These are phyloP conservation scores for Hippophae gyantsensis DNA, from an alignment of 306 rosid genomes.

Conservation along the genomic window DNA sequence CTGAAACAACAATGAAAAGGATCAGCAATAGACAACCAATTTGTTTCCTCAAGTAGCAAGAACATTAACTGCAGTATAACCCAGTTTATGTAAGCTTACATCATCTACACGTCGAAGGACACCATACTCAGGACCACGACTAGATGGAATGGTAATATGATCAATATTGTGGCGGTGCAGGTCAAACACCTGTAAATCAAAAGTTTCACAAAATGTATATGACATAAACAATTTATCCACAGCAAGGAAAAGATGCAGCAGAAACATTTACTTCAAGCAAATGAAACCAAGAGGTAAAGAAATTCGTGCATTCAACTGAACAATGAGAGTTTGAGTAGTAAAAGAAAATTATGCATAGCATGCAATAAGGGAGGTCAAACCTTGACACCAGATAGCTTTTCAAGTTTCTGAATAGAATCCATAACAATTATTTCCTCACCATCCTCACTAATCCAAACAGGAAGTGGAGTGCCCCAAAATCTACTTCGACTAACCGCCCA, in stretches of 20 bases:
- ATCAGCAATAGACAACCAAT: conserved; percentile 12
- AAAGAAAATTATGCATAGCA: not conserved
- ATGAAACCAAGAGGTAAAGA: too few relatives aligned
- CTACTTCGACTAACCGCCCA: conserved; percentile 99
- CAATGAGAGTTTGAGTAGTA: not conserved
- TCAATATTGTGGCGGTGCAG: conserved; percentile 95
- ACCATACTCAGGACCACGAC: conserved; percentile 63
- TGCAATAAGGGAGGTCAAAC: conserved; percentile 32
- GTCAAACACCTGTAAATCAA: conserved; percentile 57
- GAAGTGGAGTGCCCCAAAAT: conserved; percentile 99
- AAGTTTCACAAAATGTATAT: not conserved
- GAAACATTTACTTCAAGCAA: too few relatives aligned
- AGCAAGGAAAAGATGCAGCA: too few relatives aligned
- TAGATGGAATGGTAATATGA: conserved; percentile 71
- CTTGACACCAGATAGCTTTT: conserved; percentile 75
- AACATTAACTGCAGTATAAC: not conserved
- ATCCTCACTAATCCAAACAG: conserved; percentile 90
- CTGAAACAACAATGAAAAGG: conserved; percentile 34
- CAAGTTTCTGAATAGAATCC: conserved; percentile 82
- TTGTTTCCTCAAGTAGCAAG: not conserved
- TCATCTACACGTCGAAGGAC: conserved; percentile 84
- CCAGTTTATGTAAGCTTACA: conserved; percentile 37
- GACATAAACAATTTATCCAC: too few relatives aligned
- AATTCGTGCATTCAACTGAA: too few relatives aligned
- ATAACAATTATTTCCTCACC: conserved; percentile 66